Base-by-base conservation (phyloP, 306 rosid genomes). In the Vigna mungo region DNA sequence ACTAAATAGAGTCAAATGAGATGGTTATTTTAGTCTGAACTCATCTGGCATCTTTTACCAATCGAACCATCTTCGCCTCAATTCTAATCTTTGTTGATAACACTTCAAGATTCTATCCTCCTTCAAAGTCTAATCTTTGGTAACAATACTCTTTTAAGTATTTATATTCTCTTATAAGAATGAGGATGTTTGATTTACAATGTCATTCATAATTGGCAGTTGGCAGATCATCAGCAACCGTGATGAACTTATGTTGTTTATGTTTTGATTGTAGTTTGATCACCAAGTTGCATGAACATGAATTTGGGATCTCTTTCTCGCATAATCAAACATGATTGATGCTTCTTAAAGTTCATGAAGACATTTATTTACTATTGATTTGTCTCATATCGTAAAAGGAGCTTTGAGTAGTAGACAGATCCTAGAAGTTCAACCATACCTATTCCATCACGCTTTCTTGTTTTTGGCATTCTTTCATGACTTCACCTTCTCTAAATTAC, bases 261-360 rank as follows among this genome's bases (percentile, higher is more conserved):
- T 61, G 63, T 62, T 65, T 17, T 49, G 69, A 71, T 46, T 37
- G 4, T 56, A 64, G 51, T 65, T 55, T 55, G 10, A 55, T 41
- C 13, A 18, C 20, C 16, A 69, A 75, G 6, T 69, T 75, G 44
- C 58, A 3, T 27, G 51, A 67, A 27, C 63, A 21, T 82, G 74
- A 53, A 53, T 82, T 43, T 52, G n/a, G 51, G 71, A 48, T 76
- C 47, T 43, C 37, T 54, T 56, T 58, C 66, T 49, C 8, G 5
- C 36, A 4, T 7, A 13, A 65, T 64, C 62, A 15, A 68, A 62
- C 44, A 53, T 62, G 36, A 43, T 56, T 12, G 58, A 25, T 71
- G 71, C 71, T 46, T 71, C 82, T 71, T 54, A 23, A 63, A 71
- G 39, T 64, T 73, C 61, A 70, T 71, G 46, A 66, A 13, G 60